Evolutionary conservation across 768 basidiomycete species (phyloP), one percentile per base, ranked within the genome.

Genomic region (Melanogaster broomeanus): DNA sequence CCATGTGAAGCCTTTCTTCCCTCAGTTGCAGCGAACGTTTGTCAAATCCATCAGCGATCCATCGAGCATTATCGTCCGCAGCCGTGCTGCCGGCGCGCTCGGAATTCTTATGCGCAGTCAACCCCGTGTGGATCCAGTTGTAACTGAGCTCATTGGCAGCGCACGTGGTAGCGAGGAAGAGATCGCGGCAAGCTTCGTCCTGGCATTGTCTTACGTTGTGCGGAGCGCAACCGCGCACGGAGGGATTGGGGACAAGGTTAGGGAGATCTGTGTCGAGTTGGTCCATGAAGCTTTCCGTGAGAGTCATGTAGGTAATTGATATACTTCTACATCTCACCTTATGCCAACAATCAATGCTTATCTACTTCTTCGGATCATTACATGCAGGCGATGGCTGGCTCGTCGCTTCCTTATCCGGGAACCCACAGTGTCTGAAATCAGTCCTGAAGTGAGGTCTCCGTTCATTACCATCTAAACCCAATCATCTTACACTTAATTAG

Each of bases 1-100:
- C 4, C 90, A 96, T 59, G 93, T 98, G 60, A 92, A 90, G 68
- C 96, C 96, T 3, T 98, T 98, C 85, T 98, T 98, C 81, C 97
- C 96, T 2, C 97, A 98, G 62, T 73, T 98, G 30, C 96, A 98
- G 62, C 83, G 95, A 30, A 98, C 94, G 0, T 98, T 98, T 62
- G 89, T 97, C 66, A 98, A 98, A 73, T 90, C 93, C 39, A 80
- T 88, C 3, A 82, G 87, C 50, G 95, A 98, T 66, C 69, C 87
- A 8, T 77, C 87, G 2, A 92, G 90, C 55, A 73, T 81, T 1
- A 81, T 83, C 15, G 92, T 98, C 22, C 84, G 96, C 45, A 85
- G 77, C 52, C 84, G 84, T 47, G 94, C 93, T 0, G 93, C 86
- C 0, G 79, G 85, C 35, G 95, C 91, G 11, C 77, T 98, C 1